phyloP scores from a whole-genome alignment of 2,329 filamentous ascomycete species.

The Clonostachys byssicola region DNA sequence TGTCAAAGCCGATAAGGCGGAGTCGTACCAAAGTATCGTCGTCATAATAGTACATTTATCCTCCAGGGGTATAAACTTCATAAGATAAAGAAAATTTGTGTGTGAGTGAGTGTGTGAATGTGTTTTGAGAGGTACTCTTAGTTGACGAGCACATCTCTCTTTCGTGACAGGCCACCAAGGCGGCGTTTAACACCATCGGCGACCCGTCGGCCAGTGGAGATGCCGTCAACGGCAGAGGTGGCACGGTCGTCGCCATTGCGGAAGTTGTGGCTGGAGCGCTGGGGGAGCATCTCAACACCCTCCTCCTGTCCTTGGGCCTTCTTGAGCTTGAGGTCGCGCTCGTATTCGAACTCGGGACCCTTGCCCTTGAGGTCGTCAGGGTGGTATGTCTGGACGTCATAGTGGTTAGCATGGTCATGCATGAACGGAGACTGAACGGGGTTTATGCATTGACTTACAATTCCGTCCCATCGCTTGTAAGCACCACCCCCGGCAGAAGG shows the following conservation, averaged over 20 bases:
- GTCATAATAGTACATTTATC: no score
- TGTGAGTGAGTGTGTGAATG: no score
- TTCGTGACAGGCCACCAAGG: conserved; percentile 47
- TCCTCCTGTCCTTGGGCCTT: conserved; percentile 28
- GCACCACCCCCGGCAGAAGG: conserved; percentile 62
- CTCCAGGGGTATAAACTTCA: no score
- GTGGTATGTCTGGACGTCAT: conserved; percentile 56
- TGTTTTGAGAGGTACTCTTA: not conserved
- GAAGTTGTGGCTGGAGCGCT: conserved; percentile 34
- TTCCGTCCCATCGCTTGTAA: conserved; percentile 70
- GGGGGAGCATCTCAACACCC: conserved; percentile 46
- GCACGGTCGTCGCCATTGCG: conserved; percentile 26
- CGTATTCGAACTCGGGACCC: conserved; percentile 63
- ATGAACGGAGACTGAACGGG: not conserved
- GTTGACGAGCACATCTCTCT: conserved; percentile 17
- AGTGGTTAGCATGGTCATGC: conserved; percentile 4
- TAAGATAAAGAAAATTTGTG: no score
- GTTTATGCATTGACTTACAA: conserved; percentile 49
- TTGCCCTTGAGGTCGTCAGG: conserved; percentile 80
- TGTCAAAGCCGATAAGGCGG: no score
- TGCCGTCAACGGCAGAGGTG: conserved; percentile 6
- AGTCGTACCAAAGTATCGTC: no score
- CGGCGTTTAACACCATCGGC: conserved; percentile 48
- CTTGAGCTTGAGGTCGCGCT: conserved; percentile 61
- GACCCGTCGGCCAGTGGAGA: conserved; percentile 30